A percentile compares a stretch with the other conserved stretches of the same genome.
phyloP scores from a whole-genome alignment of 1,284 basidiomycete species.

The Sanghuangporus sanghuang region DNA sequence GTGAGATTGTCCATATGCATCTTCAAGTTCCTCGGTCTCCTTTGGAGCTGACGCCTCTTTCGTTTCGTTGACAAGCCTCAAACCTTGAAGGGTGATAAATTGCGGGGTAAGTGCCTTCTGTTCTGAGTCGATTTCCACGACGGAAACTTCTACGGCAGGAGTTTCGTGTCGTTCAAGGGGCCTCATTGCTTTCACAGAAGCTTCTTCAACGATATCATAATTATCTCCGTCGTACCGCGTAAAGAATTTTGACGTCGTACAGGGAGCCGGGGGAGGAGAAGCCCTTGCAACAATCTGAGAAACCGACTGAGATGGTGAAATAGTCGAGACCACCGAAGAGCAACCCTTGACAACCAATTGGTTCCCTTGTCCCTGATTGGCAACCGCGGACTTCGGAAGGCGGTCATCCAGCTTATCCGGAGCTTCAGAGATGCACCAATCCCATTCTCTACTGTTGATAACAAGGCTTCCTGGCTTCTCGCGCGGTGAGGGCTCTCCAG shows the following conservation, averaged over 20 bases:
- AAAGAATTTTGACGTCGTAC: conserved; percentile 23
- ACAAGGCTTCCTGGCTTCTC: conserved; percentile 23
- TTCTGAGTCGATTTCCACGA: not conserved
- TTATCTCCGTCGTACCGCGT: not conserved
- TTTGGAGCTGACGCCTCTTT: not conserved
- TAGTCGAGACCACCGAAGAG: conserved; percentile 22
- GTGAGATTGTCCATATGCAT: not conserved
- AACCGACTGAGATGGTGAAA: conserved; percentile 50
- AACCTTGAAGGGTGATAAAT: not conserved
- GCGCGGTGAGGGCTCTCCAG: conserved; percentile 6
- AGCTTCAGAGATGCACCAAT: conserved; percentile 20
- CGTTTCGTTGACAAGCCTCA: not conserved
- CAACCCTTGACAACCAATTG: not conserved
- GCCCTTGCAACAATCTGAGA: conserved; percentile 33
- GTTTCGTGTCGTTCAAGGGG: not conserved
- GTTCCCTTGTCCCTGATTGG: not conserved
- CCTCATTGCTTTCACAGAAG: not conserved
- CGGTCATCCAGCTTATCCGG: not conserved
- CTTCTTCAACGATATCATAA: not conserved
- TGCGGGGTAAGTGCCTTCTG: not conserved
- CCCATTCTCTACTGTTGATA: conserved; percentile 22
- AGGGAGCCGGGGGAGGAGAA: not conserved
- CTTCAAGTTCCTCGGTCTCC: not conserved
- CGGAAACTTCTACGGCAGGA: not conserved
- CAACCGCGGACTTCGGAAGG: not conserved